Evolutionary conservation across 2,329 filamentous ascomycete genomes (phyloP).

Genomic region (Dothideomycetes sp.): DNA sequence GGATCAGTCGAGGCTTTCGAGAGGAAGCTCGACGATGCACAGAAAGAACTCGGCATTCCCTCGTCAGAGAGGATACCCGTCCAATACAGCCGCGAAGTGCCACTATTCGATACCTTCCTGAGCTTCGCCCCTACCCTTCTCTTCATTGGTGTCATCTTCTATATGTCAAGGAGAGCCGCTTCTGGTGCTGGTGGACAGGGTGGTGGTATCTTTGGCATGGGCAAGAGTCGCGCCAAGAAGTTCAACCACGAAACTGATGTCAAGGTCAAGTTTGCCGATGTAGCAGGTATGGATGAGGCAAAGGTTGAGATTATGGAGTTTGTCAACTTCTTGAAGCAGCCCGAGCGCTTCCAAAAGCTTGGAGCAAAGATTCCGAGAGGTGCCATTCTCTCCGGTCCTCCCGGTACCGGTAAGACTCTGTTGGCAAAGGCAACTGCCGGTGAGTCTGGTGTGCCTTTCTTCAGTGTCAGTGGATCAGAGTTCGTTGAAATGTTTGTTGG

Average conservation of each 20-base stretch:
- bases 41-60: slow-evolving; percentile 79
- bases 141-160: slow-evolving; percentile 74
- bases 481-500: slow-evolving; percentile 99
- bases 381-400: slow-evolving; percentile 92
- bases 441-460: slow-evolving; percentile 95
- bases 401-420: slow-evolving; percentile 95
- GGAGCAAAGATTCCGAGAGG: slow-evolving; percentile 97
- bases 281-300: slow-evolving; percentile 96
- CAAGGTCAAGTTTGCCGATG: slow-evolving; percentile 94
- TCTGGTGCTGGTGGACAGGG: slow-evolving; percentile 51
- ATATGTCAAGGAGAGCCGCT: slow-evolving; percentile 65
- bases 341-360: slow-evolving; percentile 82
- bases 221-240: slow-evolving; percentile 88
- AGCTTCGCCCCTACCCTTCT: slow-evolving; percentile 81
- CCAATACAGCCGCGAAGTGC: slow-evolving; percentile 70
- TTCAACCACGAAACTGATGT: slow-evolving; percentile 96
- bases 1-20: slow-evolving; percentile 93
- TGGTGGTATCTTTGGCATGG: slow-evolving; percentile 87
- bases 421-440: slow-evolving; percentile 95
- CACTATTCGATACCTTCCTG: slow-evolving; percentile 62
- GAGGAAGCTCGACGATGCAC: slow-evolving; percentile 75
- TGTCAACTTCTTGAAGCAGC: slow-evolving; percentile 91
- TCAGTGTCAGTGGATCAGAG: slow-evolving; percentile 95
- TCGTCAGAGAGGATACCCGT: slow-evolving; percentile 84
- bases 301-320: slow-evolving; percentile 99